Conservation (phyloP, 495 filamentous ascomycete genomes). For the Podospora pseudopauciseta region DNA sequence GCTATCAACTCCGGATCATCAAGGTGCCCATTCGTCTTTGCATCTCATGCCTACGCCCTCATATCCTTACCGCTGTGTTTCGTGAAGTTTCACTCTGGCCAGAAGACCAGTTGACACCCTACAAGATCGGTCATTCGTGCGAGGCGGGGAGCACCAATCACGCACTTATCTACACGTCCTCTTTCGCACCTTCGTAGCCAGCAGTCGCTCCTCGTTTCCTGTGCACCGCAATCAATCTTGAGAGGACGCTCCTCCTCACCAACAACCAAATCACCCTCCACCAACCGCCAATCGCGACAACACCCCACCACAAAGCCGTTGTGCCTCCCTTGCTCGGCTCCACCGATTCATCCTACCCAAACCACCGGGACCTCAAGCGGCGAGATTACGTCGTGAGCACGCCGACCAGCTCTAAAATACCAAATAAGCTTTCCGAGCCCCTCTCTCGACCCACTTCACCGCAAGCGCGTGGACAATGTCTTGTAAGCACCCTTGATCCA, state of each 20-base stretch:
- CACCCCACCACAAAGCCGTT: not conserved
- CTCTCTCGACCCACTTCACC: not conserved
- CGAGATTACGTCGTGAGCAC: not conserved
- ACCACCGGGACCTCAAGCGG: not conserved
- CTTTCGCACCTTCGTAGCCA: not conserved
- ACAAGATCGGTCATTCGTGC: not conserved
- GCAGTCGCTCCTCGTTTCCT: not conserved
- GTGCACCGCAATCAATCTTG: not conserved
- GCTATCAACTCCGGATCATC: not conserved
- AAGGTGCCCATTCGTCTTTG: not conserved
- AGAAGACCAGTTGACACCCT: not conserved
- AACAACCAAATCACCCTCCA: not conserved
- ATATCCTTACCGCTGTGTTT: not conserved
- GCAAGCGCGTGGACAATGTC: slow-evolving; percentile 2
- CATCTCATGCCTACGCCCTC: not conserved
- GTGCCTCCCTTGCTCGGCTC: not conserved
- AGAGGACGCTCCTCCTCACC: not conserved
- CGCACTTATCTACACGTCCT: not conserved
- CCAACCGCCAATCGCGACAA: not conserved
- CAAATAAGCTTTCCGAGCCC: not conserved
- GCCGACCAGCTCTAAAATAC: not conserved
- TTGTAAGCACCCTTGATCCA: slow-evolving; percentile 2
- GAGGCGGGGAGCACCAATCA: not conserved
- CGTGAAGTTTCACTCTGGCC: not conserved
- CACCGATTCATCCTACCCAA: not conserved